phyloP scores from a whole-genome alignment of 1,284 basidiomycete species.

The Phlebopus sp. region DNA sequence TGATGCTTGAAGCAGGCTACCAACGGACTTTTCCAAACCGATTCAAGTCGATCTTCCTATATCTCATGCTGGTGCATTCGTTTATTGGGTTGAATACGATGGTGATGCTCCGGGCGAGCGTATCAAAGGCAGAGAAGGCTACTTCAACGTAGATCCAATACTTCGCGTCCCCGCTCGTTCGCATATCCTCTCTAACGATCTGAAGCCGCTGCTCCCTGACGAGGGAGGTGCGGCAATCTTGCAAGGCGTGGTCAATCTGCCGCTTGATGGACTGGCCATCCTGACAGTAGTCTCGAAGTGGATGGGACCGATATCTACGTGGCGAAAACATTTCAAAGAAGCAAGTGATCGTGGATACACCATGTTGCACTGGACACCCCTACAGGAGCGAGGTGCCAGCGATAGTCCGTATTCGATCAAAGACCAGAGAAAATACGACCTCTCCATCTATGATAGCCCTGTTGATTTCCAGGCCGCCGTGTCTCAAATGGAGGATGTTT shows the following conservation, averaged over 20 bases:
- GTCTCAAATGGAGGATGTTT: conserved; percentile 56
- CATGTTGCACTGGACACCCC: conserved; percentile 92
- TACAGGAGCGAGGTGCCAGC: conserved; percentile 86
- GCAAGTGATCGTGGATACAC: conserved; percentile 89
- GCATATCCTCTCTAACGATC: conserved; percentile 62
- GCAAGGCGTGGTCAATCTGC: conserved; percentile 58
- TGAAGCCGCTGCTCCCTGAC: conserved; percentile 47
- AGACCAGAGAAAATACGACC: conserved; percentile 82
- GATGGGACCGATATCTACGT: conserved; percentile 83
- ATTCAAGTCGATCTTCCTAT: conserved; percentile 92
- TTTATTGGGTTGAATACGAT: conserved; percentile 92
- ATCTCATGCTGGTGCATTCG: conserved; percentile 91
- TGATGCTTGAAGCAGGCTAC: conserved; percentile 52
- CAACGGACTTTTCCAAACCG: conserved; percentile 80
- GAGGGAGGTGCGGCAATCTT: conserved; percentile 49
- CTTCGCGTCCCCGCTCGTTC: conserved; percentile 72
- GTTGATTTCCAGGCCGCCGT: conserved; percentile 50
- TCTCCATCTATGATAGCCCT: conserved; percentile 59
- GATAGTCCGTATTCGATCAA: conserved; percentile 90
- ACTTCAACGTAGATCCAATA: conserved; percentile 93
- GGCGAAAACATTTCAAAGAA: conserved; percentile 79
- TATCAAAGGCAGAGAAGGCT: conserved; percentile 79
- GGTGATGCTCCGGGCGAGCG: conserved; percentile 53
- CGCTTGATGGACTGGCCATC: conserved; percentile 83
- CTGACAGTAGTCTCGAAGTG: conserved; percentile 92